Conservation (phyloP, 1,284 basidiomycete species). For the Chondrostereum purpureum region DNA sequence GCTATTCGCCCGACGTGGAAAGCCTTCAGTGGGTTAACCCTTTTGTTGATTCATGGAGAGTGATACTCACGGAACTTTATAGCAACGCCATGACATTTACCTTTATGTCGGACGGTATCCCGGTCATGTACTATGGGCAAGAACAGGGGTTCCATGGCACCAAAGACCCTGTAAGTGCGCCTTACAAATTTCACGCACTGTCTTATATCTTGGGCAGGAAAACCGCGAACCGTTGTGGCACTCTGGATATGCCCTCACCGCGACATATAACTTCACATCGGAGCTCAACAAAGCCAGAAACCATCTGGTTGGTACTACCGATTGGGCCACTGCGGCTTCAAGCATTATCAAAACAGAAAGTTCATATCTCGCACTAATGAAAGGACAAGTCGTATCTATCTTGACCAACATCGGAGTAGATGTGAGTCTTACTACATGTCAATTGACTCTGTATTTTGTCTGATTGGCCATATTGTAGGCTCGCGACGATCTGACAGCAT, state of each 20-base stretch:
- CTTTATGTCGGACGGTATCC: conserved; percentile 68
- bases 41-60: too few relatives aligned
- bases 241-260: conserved; percentile 56
- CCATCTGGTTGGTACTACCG: conserved; percentile 52
- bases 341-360: conserved; percentile 50
- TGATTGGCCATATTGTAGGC: conserved; percentile 33
- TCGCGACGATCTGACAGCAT: conserved; percentile 42
- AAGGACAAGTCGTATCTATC: conserved; percentile 63
- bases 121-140: conserved; percentile 78
- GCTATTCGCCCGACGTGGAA: conserved; percentile 52
- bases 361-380: conserved; percentile 63
- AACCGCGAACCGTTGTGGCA: conserved; percentile 79
- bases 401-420: conserved; percentile 76
- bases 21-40: conserved; percentile 51
- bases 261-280: conserved; percentile 53
- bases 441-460: not conserved
- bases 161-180: conserved; percentile 47
- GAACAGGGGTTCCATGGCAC: conserved; percentile 60
- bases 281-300: conserved; percentile 69
- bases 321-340: conserved; percentile 53
- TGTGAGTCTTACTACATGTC: conserved; percentile 40
- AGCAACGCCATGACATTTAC: conserved; percentile 64
- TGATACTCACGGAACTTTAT: conserved; percentile 16
- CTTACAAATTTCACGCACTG: too few relatives aligned
- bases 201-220: too few relatives aligned